Evolutionary conservation across 192 early-diverging fungal species (phyloP), one percentile per base, ranked within the genome.

Genomic region (Backusella westeae): DNA sequence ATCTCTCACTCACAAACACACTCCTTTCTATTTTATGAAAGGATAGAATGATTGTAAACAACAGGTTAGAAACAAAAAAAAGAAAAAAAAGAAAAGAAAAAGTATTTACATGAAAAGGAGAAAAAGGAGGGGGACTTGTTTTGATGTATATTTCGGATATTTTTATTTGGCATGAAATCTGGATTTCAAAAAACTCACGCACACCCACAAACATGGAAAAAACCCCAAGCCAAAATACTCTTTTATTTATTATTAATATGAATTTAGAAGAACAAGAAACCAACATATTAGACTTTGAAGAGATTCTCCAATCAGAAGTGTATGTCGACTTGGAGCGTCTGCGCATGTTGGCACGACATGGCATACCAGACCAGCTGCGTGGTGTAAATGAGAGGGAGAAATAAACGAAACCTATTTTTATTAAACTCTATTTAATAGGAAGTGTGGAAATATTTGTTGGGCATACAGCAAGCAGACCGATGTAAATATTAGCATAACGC

Each of bases 371-470:
- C 68, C 90, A 94, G 78, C 87, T 96, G 68, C 87, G 93, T 79
- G 89, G 90, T 71, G 83, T 85, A 85, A 70, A 39, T 41, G 6
- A 9, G 26, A 36, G 34, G 14, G 26, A 35, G 67, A 34, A 17
- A 8, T 0, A 68, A 4, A 4, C 5, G 34, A 34, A 46, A 21
- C 32, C 7, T 73, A 4, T 35, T 26, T 73, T 34, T 34, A 34
- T 56, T 63, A 21, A 7, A 56, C 56, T 71, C 8, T 39, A 39
- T 39, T 39, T 39, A 35, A 81, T 82, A 89, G 88, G 93, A 93
- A 63, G 92, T 92, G 34, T 96, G 95, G 95, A 90, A 93, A 83
- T 95, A 91, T 70, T 81, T 96, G 66, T 87, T 96, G 21, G 93
- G 91, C 71, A 91, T 96, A 34, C 90, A 94, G 80, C 85, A 91